phyloP scores from a whole-genome alignment of 768 basidiomycete genomes.

The Suillus clintonianus region DNA sequence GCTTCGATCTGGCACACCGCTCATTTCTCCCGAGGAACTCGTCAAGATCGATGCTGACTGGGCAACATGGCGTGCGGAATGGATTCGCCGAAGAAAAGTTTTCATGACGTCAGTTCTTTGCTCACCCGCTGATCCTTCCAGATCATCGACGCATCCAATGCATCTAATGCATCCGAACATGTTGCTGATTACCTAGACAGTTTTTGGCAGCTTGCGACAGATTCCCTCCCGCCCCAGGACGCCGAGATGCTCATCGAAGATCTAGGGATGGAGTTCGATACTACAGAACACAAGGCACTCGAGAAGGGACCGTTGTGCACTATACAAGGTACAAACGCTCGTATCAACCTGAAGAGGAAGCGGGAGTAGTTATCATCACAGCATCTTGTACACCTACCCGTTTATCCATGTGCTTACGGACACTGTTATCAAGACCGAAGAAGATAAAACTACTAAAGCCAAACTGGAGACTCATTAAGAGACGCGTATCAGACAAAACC shows the following conservation, averaged over 20 bases:
- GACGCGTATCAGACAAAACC: background rate
- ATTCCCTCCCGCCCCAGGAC: slow-evolving; percentile 67
- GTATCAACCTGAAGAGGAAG: slow-evolving; percentile 52
- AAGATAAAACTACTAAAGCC: background rate
- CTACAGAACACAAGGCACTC: slow-evolving; percentile 64
- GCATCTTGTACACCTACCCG: background rate
- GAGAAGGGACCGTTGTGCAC: slow-evolving; percentile 66
- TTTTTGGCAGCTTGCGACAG: slow-evolving; percentile 73
- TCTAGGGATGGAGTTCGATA: slow-evolving; percentile 80
- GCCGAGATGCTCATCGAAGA: slow-evolving; percentile 68
- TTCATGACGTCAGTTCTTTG: slow-evolving; percentile 44
- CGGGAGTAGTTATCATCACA: slow-evolving; percentile 28
- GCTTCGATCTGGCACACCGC: slow-evolving; percentile 60
- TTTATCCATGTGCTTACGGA: background rate
- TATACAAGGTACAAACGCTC: slow-evolving; percentile 24
- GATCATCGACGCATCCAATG: background rate
- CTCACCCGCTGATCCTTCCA: background rate
- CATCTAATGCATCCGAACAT: background rate
- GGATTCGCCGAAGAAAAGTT: slow-evolving; percentile 73
- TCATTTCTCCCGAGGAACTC: slow-evolving; percentile 73
- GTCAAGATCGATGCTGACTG: slow-evolving; percentile 72
- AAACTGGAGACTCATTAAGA: background rate
- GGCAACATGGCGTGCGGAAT: slow-evolving; percentile 79
- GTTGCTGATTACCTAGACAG: slow-evolving; percentile 39
- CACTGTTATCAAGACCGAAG: background rate